phyloP scores from a whole-genome alignment of 257 asterid genomes.

The Verbascum thapsus region DNA sequence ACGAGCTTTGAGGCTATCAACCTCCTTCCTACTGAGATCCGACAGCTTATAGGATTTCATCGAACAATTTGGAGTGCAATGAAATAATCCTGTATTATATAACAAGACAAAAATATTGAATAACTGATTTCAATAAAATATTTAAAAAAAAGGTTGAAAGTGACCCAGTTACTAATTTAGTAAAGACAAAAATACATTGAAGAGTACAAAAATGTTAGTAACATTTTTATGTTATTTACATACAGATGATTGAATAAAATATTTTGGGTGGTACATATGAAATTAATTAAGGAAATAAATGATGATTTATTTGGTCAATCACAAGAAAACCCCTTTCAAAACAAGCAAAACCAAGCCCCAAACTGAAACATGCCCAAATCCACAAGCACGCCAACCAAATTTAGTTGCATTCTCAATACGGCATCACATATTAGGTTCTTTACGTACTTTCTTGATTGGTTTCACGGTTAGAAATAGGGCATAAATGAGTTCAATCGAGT shows the following conservation, averaged over 20 bases:
- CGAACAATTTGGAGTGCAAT: slow-evolving; percentile 51
- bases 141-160: neutral
- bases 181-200: neutral
- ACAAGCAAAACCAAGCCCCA: neutral
- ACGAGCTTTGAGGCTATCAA: slow-evolving; percentile 80
- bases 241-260: neutral
- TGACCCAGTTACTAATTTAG: neutral
- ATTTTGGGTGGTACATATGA: neutral
- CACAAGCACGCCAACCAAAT: neutral
- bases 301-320: neutral
- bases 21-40: slow-evolving; percentile 73
- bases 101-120: slow-evolving; percentile 26
- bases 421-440: neutral
- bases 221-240: neutral
- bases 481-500: too few relatives aligned
- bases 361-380: neutral
- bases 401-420: neutral
- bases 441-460: neutral
- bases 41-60: slow-evolving; percentile 90
- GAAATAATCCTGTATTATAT: slow-evolving; percentile 47
- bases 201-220: too few relatives aligned
- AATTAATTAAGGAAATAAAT: neutral
- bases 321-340: neutral
- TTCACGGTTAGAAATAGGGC: neutral
- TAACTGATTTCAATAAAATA: slow-evolving; percentile 1